Conservation (phyloP, 306 rosid species). For the Alnus rubra region DNA sequence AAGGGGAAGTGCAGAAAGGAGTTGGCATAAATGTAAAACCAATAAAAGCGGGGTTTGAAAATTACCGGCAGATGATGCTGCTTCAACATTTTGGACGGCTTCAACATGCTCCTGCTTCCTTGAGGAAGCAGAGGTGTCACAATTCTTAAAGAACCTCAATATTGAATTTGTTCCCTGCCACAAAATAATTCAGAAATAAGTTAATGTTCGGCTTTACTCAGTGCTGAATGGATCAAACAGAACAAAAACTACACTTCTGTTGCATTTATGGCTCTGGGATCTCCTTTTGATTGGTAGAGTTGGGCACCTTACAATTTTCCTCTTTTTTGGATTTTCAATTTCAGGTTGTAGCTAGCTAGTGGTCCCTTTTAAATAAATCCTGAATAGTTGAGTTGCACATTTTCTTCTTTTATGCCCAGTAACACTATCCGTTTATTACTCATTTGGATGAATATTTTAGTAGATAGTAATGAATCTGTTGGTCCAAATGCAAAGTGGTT, state of each 20-base stretch:
- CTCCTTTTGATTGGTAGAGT: neutral
- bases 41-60: constrained; percentile 17
- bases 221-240: neutral
- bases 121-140: constrained; percentile 38
- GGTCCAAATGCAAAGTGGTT: neutral
- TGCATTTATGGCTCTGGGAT: neutral
- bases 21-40: constrained; percentile 1
- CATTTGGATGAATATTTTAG: neutral
- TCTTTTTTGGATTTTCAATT: neutral
- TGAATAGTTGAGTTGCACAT: neutral
- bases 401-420: too few relatives aligned
- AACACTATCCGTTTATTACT: neutral
- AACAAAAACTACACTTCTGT: neutral
- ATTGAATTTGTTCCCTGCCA: constrained; percentile 71
- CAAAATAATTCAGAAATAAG: constrained; percentile 1
- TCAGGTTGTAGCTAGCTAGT: neutral
- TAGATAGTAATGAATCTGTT: neutral
- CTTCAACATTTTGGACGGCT: constrained; percentile 39
- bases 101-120: constrained; percentile 46
- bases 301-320: neutral
- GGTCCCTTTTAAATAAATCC: neutral
- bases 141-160: constrained; percentile 56
- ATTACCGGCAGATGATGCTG: constrained; percentile 40
- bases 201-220: neutral
- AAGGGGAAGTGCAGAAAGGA: neutral